Evolutionary conservation across 805 yeast species (phyloP).

Genomic region (Schwanniomyces pseudopolymorphus): DNA sequence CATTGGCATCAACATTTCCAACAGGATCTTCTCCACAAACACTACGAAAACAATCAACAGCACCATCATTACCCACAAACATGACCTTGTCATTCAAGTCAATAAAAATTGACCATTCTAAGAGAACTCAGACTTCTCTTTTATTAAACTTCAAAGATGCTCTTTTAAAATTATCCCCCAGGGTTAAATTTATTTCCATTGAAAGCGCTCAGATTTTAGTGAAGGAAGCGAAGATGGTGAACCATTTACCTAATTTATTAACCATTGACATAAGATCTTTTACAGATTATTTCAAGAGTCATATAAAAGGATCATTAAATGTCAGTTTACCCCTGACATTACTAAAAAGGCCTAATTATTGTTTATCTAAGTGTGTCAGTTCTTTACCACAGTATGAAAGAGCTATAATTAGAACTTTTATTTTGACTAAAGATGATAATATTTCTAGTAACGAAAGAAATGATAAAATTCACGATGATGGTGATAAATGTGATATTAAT

Average conservation of each 20-base stretch:
- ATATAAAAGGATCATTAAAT: conserved; percentile 62
- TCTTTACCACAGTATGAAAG: conserved; percentile 58
- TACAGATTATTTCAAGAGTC: conserved; percentile 63
- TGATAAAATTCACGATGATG: not conserved
- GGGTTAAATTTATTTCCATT: conserved; percentile 16
- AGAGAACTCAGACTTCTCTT: conserved; percentile 19
- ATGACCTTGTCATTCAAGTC: conserved; percentile 14
- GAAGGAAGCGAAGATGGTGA: conserved; percentile 2
- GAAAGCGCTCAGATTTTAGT: conserved; percentile 15
- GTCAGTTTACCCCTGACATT: conserved; percentile 89
- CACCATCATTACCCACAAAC: conserved; percentile 18
- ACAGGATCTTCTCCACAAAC: conserved; percentile 7
- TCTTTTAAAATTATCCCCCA: conserved; percentile 21
- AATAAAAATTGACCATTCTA: conserved; percentile 21
- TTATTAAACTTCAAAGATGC: conserved; percentile 10
- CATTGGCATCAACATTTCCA: not conserved
- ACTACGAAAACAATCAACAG: conserved; percentile 18
- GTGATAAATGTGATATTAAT: no score
- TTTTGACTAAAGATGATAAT: conserved; percentile 16
- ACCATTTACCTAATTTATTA: conserved; percentile 22
- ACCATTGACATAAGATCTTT: conserved; percentile 80
- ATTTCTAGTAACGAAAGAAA: not conserved
- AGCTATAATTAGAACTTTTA: conserved; percentile 35
- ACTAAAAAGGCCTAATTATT: conserved; percentile 71
- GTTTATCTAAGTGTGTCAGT: conserved; percentile 58